Conservation (phyloP, 2,329 filamentous ascomycete genomes). For the Stylonectria norvegica region DNA sequence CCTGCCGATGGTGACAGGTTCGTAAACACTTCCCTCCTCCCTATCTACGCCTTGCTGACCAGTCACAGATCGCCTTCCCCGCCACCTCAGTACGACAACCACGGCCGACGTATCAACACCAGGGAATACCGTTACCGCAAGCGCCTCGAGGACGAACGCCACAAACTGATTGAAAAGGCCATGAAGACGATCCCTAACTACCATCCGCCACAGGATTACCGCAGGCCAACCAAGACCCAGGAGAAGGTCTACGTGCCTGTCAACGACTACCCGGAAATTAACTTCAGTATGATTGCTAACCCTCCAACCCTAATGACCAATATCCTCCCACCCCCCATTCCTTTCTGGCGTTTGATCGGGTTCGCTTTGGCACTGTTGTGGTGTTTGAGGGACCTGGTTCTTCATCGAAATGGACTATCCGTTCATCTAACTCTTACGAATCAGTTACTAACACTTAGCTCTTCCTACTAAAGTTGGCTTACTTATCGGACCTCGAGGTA, state of each 20-base stretch:
- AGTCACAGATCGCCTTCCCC: conserved; percentile 81
- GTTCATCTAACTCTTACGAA: conserved; percentile 35
- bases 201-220: conserved; percentile 96
- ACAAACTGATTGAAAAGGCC: conserved; percentile 97
- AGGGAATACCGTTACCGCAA: conserved; percentile 98
- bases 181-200: conserved; percentile 99
- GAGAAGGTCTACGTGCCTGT: conserved; percentile 99
- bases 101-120: conserved; percentile 98
- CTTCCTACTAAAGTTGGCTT: conserved; percentile 91
- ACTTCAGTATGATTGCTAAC: conserved; percentile 99
- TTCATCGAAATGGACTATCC: conserved; percentile 32
- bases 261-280: conserved; percentile 99
- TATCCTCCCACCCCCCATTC: conserved; percentile 33
- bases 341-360: conserved; percentile 45
- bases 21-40: conserved; percentile 31
- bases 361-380: conserved; percentile 31
- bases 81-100: conserved; percentile 97
- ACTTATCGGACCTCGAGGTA: conserved; percentile 99
- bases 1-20: conserved; percentile 94
- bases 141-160: conserved; percentile 94
- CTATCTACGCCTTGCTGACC: conserved; percentile 10
- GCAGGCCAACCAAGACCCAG: conserved; percentile 98
- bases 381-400: conserved; percentile 32
- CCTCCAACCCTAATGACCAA: conserved; percentile 74
- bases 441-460: conserved; percentile 87